Base-by-base conservation (phyloP, 1,284 basidiomycete species). In the Chalciporus piperatoides region DNA sequence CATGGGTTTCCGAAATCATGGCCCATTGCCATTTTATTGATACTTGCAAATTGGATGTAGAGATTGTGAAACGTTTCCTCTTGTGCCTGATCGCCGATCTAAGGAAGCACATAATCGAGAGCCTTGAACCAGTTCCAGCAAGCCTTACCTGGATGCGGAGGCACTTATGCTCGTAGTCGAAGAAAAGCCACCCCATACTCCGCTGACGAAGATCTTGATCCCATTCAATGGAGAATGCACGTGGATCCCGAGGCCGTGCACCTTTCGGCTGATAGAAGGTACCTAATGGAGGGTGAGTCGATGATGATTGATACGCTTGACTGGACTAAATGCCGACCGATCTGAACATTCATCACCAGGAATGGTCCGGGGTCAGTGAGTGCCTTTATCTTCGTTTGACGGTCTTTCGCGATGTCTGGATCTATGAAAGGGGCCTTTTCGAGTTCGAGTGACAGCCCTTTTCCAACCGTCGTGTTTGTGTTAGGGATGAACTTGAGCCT, bases 171-270 rank as follows among this genome's bases (percentile, higher is more conserved):
- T 80, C 78, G 55, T 86, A 86, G 44, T 85, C 76, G 46, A 86
- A 80, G 47, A 69, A 67, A 17, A 88, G 63, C 64, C 76, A 73
- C 0, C 76, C 83, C 48, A 74, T 71, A 32, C 77, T 74, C 48
- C 70, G 63, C 15, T 67, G 48, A 8, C 59, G 58, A 56, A 75
- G 73, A 53, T 78, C 64, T 41, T 68, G 59, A 43, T 76, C 71
- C 77, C 78, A 87, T 68, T 89, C 86, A 6, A 79, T 70, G 0
- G 84, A 86, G 61, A 84, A 89, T 6, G 74, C 70, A 5, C 83
- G 76, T 17, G 75, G 69, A 11, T 60, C 59, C 24, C 65, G 68
- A 19, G 64, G 68, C 10, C 59, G 61, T 27, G 68, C 65, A 27
- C 62, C 62, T 30, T 51, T 57, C 15, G 58, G 49, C 28, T 58